phyloP scores from a whole-genome alignment of 2,329 filamentous ascomycete genomes.

The Pseudocercospora fijiensis region DNA sequence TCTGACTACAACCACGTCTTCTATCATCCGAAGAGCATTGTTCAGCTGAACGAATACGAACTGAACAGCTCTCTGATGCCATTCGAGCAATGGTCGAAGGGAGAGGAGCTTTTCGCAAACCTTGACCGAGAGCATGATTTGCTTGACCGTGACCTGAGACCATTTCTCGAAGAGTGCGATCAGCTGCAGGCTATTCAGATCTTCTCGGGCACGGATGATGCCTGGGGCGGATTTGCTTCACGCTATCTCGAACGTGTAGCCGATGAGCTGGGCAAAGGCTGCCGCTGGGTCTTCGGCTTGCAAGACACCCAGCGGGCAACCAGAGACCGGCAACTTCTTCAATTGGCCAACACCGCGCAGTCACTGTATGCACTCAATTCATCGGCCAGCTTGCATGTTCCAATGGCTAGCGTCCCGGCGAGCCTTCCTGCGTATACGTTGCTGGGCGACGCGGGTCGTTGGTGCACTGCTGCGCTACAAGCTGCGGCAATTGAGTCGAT shows the following conservation, averaged over 20 bases:
- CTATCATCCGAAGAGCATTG: constrained; percentile 82
- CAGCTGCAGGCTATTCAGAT: constrained; percentile 82
- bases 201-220: constrained; percentile 54
- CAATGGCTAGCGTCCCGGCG: constrained; percentile 64
- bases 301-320: constrained; percentile 55
- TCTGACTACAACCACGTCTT: constrained; percentile 93
- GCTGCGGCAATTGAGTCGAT: constrained; percentile 74
- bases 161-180: constrained; percentile 90
- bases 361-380: constrained; percentile 67
- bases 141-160: constrained; percentile 83
- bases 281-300: constrained; percentile 82
- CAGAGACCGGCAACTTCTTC: constrained; percentile 62
- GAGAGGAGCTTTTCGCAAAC: constrained; percentile 66
- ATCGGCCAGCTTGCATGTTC: constrained; percentile 74
- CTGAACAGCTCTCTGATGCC: constrained; percentile 76
- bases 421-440: constrained; percentile 57
- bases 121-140: constrained; percentile 70
- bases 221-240: constrained; percentile 51
- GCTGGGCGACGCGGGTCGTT: constrained; percentile 65
- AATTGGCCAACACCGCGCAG: constrained; percentile 71
- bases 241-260: constrained; percentile 63
- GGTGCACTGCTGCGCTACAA: constrained; percentile 78
- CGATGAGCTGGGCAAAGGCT: constrained; percentile 87
- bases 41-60: constrained; percentile 86
- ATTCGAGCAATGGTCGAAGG: constrained; percentile 73